A percentile compares a stretch with the other conserved stretches of the same genome.
phyloP scores from a whole-genome alignment of 345 rosid species.

The Rhizophora apiculata region DNA sequence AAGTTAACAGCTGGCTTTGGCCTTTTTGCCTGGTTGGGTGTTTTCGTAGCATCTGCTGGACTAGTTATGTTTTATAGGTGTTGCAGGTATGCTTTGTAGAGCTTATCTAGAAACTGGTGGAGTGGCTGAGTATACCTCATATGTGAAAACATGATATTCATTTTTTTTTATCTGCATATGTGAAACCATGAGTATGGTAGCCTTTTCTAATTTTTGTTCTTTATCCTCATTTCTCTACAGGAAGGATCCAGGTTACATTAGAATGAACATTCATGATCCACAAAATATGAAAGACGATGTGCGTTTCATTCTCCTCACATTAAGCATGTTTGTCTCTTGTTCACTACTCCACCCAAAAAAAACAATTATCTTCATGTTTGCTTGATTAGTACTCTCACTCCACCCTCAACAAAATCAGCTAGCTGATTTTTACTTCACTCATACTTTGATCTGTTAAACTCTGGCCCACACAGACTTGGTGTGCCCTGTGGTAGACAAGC shows the following conservation, averaged over 20 bases:
- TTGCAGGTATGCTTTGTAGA: slow-evolving; percentile 59
- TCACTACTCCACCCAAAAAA: no score
- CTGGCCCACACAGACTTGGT: background rate
- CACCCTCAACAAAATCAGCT: no score
- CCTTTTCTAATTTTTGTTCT: background rate
- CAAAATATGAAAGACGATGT: slow-evolving; percentile 94
- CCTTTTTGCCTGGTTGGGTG: slow-evolving; percentile 81
- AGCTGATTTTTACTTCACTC: no score
- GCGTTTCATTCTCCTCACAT: slow-evolving; percentile 27
- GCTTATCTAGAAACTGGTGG: background rate
- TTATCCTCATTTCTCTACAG: slow-evolving; percentile 42
- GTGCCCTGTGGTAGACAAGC: background rate
- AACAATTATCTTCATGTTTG: no score
- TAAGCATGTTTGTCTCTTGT: background rate
- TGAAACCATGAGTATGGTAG: background rate
- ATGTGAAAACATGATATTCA: background rate
- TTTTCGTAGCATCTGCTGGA: slow-evolving; percentile 69
- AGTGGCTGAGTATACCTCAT: slow-evolving; percentile 7
- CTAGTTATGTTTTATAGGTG: slow-evolving; percentile 82
- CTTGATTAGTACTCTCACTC: no score
- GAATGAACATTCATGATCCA: slow-evolving; percentile 70
- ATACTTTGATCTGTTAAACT: no score
- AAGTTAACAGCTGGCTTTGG: slow-evolving; percentile 70
- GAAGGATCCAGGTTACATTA: slow-evolving; percentile 92
- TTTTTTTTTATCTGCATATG: background rate